Evolutionary conservation across 306 rosid species (phyloP).

Genomic region (Ormosia emarginata): DNA sequence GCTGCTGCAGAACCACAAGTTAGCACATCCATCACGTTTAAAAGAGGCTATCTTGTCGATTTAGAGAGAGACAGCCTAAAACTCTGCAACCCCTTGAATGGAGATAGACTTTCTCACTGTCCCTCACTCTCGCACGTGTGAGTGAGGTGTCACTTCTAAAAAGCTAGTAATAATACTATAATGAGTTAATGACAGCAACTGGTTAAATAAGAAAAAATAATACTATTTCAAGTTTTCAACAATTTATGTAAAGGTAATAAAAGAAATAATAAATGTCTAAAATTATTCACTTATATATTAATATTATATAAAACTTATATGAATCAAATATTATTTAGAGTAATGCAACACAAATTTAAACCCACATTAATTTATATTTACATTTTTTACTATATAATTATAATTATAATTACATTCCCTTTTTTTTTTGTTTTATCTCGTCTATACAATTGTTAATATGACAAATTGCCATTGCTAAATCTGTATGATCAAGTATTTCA

Average conservation of each 20-base stretch:
- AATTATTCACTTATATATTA: not conserved
- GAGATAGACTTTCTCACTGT: constrained; percentile 18
- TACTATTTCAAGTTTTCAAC: not conserved
- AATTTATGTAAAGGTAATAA: too few species aligned
- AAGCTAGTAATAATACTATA: not conserved
- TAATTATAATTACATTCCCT: too few species aligned
- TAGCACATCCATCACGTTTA: constrained; percentile 46
- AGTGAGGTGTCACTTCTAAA: constrained; percentile 34
- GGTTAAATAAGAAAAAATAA: constrained; percentile 20
- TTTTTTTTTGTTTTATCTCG: too few species aligned
- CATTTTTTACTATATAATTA: too few species aligned
- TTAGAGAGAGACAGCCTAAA: constrained; percentile 59
- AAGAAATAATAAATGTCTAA: not conserved
- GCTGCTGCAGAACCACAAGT: constrained; percentile 40
- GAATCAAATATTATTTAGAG: not conserved
- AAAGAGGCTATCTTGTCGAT: constrained; percentile 61
- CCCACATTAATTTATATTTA: too few species aligned
- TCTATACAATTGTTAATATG: too few species aligned
- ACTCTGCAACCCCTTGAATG: constrained; percentile 35
- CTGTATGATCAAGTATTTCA: too few species aligned
- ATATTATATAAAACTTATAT: not conserved
- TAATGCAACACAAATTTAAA: too few species aligned
- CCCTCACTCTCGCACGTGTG: constrained; percentile 72
- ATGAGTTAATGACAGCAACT: constrained; percentile 18
- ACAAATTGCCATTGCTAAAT: too few species aligned